Evolutionary conservation across 371 early-diverging fungal genomes (phyloP).

Genomic region (Apophysomyces trapeziformis): DNA sequence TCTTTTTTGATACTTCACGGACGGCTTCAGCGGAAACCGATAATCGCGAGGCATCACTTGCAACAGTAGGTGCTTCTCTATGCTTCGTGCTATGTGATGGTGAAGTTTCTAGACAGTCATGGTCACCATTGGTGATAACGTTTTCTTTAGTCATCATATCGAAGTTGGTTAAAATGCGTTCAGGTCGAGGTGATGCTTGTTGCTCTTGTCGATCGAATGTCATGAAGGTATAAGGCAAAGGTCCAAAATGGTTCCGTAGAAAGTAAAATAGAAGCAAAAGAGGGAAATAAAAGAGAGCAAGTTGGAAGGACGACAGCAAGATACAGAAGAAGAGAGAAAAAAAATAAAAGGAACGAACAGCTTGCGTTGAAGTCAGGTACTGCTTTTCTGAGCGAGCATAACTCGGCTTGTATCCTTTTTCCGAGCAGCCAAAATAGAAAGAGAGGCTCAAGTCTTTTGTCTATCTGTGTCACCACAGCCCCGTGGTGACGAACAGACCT

Average conservation of each 20-base stretch:
- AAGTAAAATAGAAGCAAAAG: too few relatives aligned
- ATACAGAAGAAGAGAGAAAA: constrained; percentile 8
- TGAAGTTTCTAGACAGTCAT: not conserved
- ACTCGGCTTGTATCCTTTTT: too few relatives aligned
- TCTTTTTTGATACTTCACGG: constrained; percentile 45
- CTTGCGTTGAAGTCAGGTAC: too few relatives aligned
- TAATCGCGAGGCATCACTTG: constrained; percentile 25
- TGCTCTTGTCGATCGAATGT: not conserved
- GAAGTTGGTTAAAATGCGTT: constrained; percentile 3
- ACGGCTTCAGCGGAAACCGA: constrained; percentile 51
- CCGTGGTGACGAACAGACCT: constrained; percentile 11
- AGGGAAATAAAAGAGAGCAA: too few relatives aligned
- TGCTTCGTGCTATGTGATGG: not conserved
- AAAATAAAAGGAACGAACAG: constrained; percentile 3
- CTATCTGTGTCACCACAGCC: constrained; percentile 1
- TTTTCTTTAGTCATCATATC: not conserved
- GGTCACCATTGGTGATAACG: not conserved
- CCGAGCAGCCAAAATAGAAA: too few relatives aligned
- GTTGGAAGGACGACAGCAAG: not conserved
- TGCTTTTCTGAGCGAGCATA: too few relatives aligned
- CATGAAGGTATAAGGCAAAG: not conserved
- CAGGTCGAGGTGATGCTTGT: not conserved
- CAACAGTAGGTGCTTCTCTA: not conserved
- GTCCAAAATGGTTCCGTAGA: too few relatives aligned
- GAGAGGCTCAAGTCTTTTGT: not conserved